These are phyloP conservation scores for Phytopythium boreale DNA, from an alignment of 352 stramenopile species.

Conservation along the genomic window DNA sequence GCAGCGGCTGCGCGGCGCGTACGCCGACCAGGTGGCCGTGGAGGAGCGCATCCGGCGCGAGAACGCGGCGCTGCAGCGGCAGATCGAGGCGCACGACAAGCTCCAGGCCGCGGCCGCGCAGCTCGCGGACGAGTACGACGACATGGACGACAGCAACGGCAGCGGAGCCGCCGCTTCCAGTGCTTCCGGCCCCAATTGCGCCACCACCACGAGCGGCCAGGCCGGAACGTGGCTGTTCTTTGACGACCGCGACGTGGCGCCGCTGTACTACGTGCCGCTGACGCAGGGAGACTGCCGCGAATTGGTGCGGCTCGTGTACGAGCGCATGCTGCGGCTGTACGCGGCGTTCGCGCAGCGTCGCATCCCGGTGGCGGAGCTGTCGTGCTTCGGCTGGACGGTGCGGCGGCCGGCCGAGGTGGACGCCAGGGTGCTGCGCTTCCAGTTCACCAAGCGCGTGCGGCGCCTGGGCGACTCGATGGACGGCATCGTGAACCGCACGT, in stretches of 20 bases:
- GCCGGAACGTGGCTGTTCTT: constrained; percentile 33
- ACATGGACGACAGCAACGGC: constrained; percentile 3
- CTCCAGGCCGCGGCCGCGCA: constrained; percentile 12
- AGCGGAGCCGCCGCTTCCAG: background rate
- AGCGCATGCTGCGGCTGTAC: constrained; percentile 32
- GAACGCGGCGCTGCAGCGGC: constrained; percentile 32
- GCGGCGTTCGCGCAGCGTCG: constrained; percentile 27
- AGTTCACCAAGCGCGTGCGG: constrained; percentile 38
- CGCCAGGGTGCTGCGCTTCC: constrained; percentile 31
- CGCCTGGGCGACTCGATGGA: constrained; percentile 34
- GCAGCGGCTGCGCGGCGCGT: constrained; percentile 18
- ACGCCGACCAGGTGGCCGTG: constrained; percentile 22
- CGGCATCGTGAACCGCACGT: constrained; percentile 38
- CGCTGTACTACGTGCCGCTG: constrained; percentile 36
- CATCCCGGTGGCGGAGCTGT: constrained; percentile 23
- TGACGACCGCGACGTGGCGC: constrained; percentile 22
- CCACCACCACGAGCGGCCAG: background rate
- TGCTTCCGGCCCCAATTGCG: background rate
- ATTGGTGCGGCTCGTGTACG: constrained; percentile 25
- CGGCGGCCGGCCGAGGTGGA: constrained; percentile 24
- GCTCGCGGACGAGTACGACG: constrained; percentile 8
- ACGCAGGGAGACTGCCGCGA: constrained; percentile 24
- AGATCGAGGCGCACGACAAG: constrained; percentile 30
- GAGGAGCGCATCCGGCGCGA: constrained; percentile 32
- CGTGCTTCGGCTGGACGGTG: constrained; percentile 37